Evolutionary conservation across 306 rosid genomes (phyloP), one percentile per base, ranked within the genome.

Genomic region (Dalbergia oliveri): DNA sequence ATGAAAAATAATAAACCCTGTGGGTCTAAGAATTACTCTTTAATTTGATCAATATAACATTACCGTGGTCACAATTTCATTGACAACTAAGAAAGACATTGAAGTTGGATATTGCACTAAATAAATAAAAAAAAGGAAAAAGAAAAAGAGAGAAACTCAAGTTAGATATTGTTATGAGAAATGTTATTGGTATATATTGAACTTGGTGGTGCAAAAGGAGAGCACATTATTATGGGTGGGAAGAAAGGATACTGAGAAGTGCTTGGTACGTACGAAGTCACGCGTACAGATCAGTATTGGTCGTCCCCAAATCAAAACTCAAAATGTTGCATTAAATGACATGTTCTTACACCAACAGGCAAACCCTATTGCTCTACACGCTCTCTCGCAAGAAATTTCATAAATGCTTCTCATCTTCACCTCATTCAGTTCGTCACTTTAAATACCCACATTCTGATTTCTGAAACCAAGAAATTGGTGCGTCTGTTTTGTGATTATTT

Each of bases 291-390:
- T 26, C 31, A 26, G 31, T 26, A 26, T 2, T 26, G 31, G 3
- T 26, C 31, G 31, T 26, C 31, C 31, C 1, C 31, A 2, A 26
- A 26, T 26, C 3, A 1, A 21, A 21, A 21, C 23, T 21, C 23
- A 21, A 26, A 26, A 26, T 43, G 34, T 60, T 34, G 83, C 77
- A 59, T 79, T 79, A 18, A 79, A 62, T 71, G 72, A 13, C 5
- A 37, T 79, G 83, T 79, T 44, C 9, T 65, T 18, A 9, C 9
- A 13, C 19, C 83, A 62, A 51, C 73, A 23, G 47, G 19, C 83
- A 79, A 37, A 15, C 64, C 44, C 33, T 21, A 21, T 21, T 21
- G 23, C 23, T 21, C 23, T 21, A 21, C 23, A 21, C 49, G 4
- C 58, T 41, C 39, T n/a, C 62, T 34, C 43, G 69, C 3, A 9